A percentile compares a stretch with the other conserved stretches of the same genome.
phyloP scores from a whole-genome alignment of 768 basidiomycete genomes.

The Suillus americanus region DNA sequence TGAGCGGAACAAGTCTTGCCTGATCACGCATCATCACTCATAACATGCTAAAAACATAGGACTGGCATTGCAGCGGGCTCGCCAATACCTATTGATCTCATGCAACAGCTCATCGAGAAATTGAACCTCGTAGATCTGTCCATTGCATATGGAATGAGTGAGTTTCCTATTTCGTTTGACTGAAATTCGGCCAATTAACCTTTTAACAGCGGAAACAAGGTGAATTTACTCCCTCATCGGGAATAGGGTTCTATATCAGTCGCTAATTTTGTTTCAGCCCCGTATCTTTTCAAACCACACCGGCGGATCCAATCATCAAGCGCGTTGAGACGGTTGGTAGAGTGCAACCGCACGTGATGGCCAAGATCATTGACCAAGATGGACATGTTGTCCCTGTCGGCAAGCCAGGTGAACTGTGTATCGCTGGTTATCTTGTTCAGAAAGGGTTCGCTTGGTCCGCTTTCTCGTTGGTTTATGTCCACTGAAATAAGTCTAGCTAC shows the following conservation, averaged over 20 bases:
- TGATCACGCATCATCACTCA: neutral
- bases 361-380: conserved; percentile 61
- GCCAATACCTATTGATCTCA: conserved; percentile 74
- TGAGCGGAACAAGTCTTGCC: conserved; percentile 24
- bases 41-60: conserved; percentile 34
- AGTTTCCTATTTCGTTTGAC: conserved; percentile 25
- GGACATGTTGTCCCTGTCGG: conserved; percentile 69
- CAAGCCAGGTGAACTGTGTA: conserved; percentile 71
- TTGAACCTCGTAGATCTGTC: conserved; percentile 72
- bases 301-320: conserved; percentile 65
- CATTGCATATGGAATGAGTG: conserved; percentile 87
- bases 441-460: conserved; percentile 54
- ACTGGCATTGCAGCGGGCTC: conserved; percentile 85
- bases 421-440: conserved; percentile 77
- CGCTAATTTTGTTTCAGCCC: conserved; percentile 47
- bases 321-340: conserved; percentile 83
- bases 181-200: neutral
- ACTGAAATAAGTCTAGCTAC: conserved; percentile 40
- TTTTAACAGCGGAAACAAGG: conserved; percentile 67
- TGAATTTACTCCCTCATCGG: conserved; percentile 17
- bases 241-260: neutral
- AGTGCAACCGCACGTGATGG: conserved; percentile 74
- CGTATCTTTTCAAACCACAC: conserved; percentile 79
- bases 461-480: neutral
- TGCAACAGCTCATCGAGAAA: conserved; percentile 67